Conservation (phyloP, 2,329 filamentous ascomycete genomes). For the Trichoderma endophyticum region DNA sequence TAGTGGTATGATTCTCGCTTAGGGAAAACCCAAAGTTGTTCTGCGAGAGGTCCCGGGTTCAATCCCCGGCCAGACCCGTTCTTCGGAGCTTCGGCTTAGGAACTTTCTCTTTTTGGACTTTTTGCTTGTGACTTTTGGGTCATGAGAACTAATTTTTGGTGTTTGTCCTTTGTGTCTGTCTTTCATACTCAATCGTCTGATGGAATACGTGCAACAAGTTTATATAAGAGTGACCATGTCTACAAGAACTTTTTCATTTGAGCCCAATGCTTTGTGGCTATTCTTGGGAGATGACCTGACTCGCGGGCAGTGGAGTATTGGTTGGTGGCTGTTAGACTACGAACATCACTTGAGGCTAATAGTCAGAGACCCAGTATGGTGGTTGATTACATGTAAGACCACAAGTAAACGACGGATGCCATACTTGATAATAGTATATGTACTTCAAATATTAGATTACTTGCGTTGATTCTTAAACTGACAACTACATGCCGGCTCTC, state of each 20-base stretch:
- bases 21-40: constrained; percentile 15
- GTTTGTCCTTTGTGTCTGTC: neutral
- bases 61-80: constrained; percentile 44
- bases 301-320: neutral
- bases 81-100: neutral
- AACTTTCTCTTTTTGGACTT: neutral
- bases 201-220: neutral
- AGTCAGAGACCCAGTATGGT: neutral
- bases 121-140: neutral
- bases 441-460: neutral
- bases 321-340: neutral
- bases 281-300: neutral
- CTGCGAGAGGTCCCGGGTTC: constrained; percentile 47
- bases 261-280: neutral
- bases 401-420: neutral
- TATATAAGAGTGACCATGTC: neutral
- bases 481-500: neutral
- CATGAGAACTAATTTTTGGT: neutral
- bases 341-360: neutral
- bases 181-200: neutral
- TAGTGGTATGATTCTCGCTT: constrained; percentile 20
- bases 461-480: neutral
- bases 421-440: neutral
- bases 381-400: neutral
- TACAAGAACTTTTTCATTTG: neutral